Percentiles rank a stretch among this genome's conserved stretches.
Conservation (phyloP, 345 rosid genomes). For the Eucalyptus curtisii region DNA sequence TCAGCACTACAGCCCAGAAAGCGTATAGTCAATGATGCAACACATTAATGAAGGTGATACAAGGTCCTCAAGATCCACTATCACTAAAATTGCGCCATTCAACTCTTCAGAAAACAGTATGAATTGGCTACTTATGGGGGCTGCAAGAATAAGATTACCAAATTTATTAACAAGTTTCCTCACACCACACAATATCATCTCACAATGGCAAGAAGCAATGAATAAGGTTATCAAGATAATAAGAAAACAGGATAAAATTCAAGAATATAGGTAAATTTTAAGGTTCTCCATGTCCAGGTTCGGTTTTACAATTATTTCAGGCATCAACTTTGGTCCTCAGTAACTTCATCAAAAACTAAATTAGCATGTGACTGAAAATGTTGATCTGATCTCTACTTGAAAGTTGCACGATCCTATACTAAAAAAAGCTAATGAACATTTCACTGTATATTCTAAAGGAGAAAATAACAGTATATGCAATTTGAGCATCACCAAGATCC, state of each 20-base stretch:
- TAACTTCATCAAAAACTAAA: neutral
- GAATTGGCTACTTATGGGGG: neutral
- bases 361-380: neutral
- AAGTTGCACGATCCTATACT: neutral
- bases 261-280: neutral
- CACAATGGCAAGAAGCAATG: neutral
- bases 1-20: neutral
- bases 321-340: neutral
- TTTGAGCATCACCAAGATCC: neutral
- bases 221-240: neutral
- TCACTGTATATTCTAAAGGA: too few relatives aligned
- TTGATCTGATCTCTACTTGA: neutral
- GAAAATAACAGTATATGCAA: neutral
- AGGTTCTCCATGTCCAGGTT: neutral
- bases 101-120: neutral
- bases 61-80: neutral
- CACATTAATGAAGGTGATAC: neutral
- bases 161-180: neutral
- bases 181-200: neutral
- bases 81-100: neutral
- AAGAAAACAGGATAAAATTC: neutral
- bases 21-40: neutral
- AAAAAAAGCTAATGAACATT: neutral
- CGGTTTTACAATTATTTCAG: neutral
- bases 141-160: neutral